These are phyloP conservation scores for Aspergillus olivimuriae DNA, from an alignment of 495 filamentous ascomycete genomes.

Conservation along the genomic window DNA sequence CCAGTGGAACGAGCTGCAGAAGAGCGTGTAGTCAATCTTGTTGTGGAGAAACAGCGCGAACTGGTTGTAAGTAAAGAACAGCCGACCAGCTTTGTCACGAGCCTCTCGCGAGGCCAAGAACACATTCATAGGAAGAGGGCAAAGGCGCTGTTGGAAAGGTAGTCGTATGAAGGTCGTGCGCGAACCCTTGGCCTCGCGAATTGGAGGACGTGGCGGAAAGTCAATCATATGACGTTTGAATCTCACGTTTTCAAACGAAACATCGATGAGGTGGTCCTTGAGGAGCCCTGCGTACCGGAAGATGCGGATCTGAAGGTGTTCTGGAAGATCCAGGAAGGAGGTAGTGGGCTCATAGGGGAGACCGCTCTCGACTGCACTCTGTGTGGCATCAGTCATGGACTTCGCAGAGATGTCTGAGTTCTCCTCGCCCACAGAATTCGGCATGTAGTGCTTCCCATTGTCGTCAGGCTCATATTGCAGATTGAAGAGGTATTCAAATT, in stretches of 20 bases:
- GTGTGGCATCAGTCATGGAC: too few relatives aligned
- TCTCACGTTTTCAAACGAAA: constrained; percentile 8
- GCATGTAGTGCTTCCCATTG: too few relatives aligned
- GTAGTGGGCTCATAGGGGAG: neutral
- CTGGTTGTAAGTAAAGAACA: constrained; percentile 13
- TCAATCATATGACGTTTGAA: neutral
- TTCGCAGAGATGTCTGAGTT: too few relatives aligned
- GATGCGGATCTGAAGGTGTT: constrained; percentile 12
- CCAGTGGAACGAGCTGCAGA: constrained; percentile 10
- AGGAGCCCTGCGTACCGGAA: constrained; percentile 20
- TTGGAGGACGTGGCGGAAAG: neutral
- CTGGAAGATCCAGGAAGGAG: constrained; percentile 18
- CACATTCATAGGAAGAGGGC: constrained; percentile 16
- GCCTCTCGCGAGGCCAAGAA: constrained; percentile 9
- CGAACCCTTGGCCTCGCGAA: constrained; percentile 1
- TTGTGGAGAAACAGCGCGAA: constrained; percentile 13
- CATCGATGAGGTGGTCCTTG: constrained; percentile 14
- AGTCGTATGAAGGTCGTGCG: constrained; percentile 5
- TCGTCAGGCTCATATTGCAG: too few relatives aligned
- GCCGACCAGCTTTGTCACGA: constrained; percentile 7
- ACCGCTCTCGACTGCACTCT: too few relatives aligned
- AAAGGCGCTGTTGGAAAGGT: too few relatives aligned
- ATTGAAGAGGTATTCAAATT: too few relatives aligned
- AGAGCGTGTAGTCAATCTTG: constrained; percentile 11
- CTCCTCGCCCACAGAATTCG: too few relatives aligned